These are phyloP conservation scores for Xerocomellus dryophilus DNA, from an alignment of 768 basidiomycete species.

Conservation along the genomic window DNA sequence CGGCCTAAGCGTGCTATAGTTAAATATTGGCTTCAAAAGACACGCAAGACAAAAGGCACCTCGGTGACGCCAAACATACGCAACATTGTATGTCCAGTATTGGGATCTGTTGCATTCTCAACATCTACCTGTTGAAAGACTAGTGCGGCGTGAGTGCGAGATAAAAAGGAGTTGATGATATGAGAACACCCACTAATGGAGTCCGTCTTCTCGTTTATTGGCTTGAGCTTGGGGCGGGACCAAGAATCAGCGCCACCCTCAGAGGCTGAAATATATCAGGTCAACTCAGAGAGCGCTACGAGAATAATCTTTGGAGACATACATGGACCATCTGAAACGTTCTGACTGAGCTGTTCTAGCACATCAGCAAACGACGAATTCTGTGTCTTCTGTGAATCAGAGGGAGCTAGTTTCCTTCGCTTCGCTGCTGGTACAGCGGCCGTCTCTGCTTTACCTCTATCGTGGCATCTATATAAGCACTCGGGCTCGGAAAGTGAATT, in stretches of 20 bases:
- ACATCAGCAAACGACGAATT: slow-evolving; percentile 57
- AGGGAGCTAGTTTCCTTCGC: slow-evolving; percentile 49
- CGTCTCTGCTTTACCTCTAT: slow-evolving; percentile 24
- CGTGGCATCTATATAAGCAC: slow-evolving; percentile 5
- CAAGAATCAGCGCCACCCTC: slow-evolving; percentile 80
- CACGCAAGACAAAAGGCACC: slow-evolving; percentile 38
- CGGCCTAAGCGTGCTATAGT: slow-evolving; percentile 45
- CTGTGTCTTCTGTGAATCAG: slow-evolving; percentile 29
- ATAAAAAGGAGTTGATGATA: neutral
- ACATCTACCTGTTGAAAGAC: slow-evolving; percentile 98
- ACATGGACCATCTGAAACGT: slow-evolving; percentile 43
- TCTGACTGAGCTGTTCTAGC: slow-evolving; percentile 57
- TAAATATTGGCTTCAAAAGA: neutral
- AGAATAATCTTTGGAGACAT: slow-evolving; percentile 16
- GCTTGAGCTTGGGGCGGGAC: slow-evolving; percentile 58
- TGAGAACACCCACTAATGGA: slow-evolving; percentile 53
- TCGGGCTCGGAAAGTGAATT: neutral
- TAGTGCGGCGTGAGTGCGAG: slow-evolving; percentile 26
- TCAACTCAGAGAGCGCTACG: neutral
- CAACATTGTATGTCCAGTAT: slow-evolving; percentile 41
- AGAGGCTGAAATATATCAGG: slow-evolving; percentile 40
- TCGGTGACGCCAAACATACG: slow-evolving; percentile 92
- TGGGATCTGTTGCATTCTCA: slow-evolving; percentile 56
- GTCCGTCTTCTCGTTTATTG: slow-evolving; percentile 59
- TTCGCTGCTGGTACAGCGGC: slow-evolving; percentile 45